Evolutionary conservation across 2,329 filamentous ascomycete species (phyloP).

Genomic region (Cladophialophora immunda): DNA sequence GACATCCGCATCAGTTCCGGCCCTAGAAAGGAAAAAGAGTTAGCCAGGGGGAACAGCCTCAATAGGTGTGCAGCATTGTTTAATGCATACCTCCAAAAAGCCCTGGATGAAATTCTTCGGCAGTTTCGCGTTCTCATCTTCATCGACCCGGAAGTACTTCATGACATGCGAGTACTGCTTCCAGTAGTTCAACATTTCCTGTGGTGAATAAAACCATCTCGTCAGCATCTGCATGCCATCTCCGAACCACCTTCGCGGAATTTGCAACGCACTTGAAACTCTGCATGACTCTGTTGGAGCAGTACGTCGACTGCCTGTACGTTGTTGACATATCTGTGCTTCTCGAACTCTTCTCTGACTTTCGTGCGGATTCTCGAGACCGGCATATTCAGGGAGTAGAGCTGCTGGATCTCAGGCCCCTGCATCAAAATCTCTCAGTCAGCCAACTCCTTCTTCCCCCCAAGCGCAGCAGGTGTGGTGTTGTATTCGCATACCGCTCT

Average conservation of each 20-base stretch:
- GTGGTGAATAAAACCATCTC: slow-evolving; percentile 18
- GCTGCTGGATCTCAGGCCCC: slow-evolving; percentile 95
- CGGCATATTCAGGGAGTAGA: slow-evolving; percentile 93
- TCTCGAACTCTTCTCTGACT: slow-evolving; percentile 95
- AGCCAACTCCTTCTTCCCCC: neutral
- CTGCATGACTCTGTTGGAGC: slow-evolving; percentile 86
- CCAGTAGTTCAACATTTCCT: slow-evolving; percentile 99
- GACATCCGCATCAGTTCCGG: slow-evolving; percentile 30
- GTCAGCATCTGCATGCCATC: slow-evolving; percentile 15
- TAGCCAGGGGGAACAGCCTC: slow-evolving; percentile 5
- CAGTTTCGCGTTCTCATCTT: slow-evolving; percentile 76
- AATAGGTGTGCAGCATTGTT: neutral
- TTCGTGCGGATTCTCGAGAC: slow-evolving; percentile 89
- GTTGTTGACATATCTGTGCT: slow-evolving; percentile 92
- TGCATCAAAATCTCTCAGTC: slow-evolving; percentile 51
- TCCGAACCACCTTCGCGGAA: neutral
- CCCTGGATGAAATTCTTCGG: slow-evolving; percentile 91
- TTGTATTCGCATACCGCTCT: slow-evolving; percentile 76
- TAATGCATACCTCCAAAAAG: slow-evolving; percentile 82
- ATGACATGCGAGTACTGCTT: slow-evolving; percentile 95
- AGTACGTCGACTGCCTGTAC: slow-evolving; percentile 87
- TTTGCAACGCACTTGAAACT: slow-evolving; percentile 78
- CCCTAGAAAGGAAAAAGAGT: slow-evolving; percentile 22
- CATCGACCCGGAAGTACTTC: slow-evolving; percentile 94
- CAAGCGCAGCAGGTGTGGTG: neutral